Evolutionary conservation across 2,329 filamentous ascomycete species (phyloP), one percentile per base, ranked within the genome.

Genomic region (Xylariales sp.): DNA sequence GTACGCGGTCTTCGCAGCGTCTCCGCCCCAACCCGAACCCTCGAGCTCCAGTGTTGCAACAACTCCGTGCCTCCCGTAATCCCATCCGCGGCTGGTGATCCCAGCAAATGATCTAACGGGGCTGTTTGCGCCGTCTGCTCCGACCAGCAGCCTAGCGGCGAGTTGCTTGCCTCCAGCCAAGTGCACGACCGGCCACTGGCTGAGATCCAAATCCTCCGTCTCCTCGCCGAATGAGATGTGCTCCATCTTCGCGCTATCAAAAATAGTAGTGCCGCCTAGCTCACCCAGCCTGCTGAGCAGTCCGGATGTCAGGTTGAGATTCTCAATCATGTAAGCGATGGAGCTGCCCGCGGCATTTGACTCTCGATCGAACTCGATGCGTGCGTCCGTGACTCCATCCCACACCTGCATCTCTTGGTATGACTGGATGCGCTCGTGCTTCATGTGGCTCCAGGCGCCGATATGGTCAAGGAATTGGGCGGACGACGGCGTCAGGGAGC

Each of bases 361-460:
- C 58, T 63, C 63, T 83, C 83, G 86, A 64, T 93, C 86, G 61
- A 98, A 98, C 50, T 88, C 85, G 58, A 98, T 93, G 50, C 83
- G 79, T 24, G 89, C 87, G 42, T 81, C 89, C 28, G 85, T 87
- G 40, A 95, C 79, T 45, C 91, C 94, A 60, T 98, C 93, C 93
- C 94, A 98, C 21, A 97, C 93, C 60, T 95, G 85, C 93, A 98
- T 98, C 52, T 91, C 86, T 42, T 94, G 83, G 61, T 96, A 98
- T 1, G 82, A 76, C 66, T 96, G 90, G 23, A 93, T 78, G 21
- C 93, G 80, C 5, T 78, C 69, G 29, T 72, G 66, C 49, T 86
- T 75, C 43, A 96, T 69, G 55, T 94, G 81, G 6, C 72, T 57
- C 93, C 91, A 97, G 34, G 85, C 89, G 24, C 91, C 93, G 43